These are phyloP conservation scores for Talaromyces proteolyticus DNA, from an alignment of 495 filamentous ascomycete genomes.

Conservation along the genomic window DNA sequence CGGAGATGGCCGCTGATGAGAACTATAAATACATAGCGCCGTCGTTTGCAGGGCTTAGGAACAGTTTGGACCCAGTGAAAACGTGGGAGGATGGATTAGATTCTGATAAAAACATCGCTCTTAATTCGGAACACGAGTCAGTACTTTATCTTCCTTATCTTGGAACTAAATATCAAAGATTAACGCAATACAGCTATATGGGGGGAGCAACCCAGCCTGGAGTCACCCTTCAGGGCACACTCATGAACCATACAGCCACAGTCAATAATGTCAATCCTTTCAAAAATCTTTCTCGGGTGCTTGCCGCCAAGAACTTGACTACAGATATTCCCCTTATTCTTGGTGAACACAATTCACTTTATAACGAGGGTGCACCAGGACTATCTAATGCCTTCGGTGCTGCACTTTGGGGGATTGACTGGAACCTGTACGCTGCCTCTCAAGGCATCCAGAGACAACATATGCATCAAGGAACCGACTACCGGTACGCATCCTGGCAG, in stretches of 20 bases:
- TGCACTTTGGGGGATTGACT: constrained; percentile 64
- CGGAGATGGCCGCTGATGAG: constrained; percentile 34
- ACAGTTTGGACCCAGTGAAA: constrained; percentile 43
- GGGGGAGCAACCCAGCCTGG: constrained; percentile 54
- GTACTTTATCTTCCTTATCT: constrained; percentile 6
- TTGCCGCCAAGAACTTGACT: constrained; percentile 26
- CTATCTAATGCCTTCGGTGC: constrained; percentile 67
- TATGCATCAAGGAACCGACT: constrained; percentile 64
- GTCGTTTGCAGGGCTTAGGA: constrained; percentile 51
- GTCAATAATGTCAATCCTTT: constrained; percentile 42
- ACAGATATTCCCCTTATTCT: constrained; percentile 52
- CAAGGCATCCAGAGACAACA: constrained; percentile 53
- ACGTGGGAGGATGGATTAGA: constrained; percentile 50
- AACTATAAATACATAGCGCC: constrained; percentile 52
- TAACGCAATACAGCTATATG: constrained; percentile 48
- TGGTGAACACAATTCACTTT: constrained; percentile 61
- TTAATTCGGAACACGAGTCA: constrained; percentile 62
- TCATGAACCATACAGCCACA: constrained; percentile 61
- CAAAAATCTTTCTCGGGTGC: constrained; percentile 33
- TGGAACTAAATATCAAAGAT: constrained; percentile 6
- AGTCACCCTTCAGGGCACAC: constrained; percentile 56
- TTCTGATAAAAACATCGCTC: constrained; percentile 39
- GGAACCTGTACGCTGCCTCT: constrained; percentile 53
- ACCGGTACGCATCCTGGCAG: constrained; percentile 55
- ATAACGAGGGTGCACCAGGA: constrained; percentile 56